Evolutionary conservation across 805 yeast genomes (phyloP).

Genomic region (Lipomyces anomalus): DNA sequence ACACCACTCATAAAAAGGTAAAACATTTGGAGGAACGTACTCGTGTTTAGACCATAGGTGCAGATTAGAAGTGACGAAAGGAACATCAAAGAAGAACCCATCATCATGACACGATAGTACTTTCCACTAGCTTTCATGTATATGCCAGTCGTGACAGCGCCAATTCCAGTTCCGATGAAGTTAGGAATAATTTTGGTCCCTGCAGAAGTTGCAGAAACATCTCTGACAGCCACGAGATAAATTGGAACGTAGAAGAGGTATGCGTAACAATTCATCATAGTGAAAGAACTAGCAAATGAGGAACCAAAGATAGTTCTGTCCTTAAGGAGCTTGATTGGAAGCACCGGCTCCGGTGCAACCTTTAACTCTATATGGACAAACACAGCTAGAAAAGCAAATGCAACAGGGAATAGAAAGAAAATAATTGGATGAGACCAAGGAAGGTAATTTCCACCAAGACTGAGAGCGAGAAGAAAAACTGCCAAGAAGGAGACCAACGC

Average conservation of each 20-base stretch:
- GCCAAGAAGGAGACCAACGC: slow-evolving; percentile 54
- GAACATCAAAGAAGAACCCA: slow-evolving; percentile 41
- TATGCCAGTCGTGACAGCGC: slow-evolving; percentile 62
- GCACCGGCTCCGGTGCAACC: slow-evolving; percentile 57
- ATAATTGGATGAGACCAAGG: slow-evolving; percentile 44
- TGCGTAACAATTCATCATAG: slow-evolving; percentile 62
- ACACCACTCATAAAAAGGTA: slow-evolving; percentile 52
- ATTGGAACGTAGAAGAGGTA: slow-evolving; percentile 67
- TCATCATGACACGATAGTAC: slow-evolving; percentile 47
- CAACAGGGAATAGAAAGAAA: slow-evolving; percentile 31
- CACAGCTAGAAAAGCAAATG: slow-evolving; percentile 33
- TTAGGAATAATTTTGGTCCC: slow-evolving; percentile 50
- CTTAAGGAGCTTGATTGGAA: slow-evolving; percentile 55
- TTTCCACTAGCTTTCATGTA: slow-evolving; percentile 64
- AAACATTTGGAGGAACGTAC: slow-evolving; percentile 38
- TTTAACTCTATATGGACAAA: slow-evolving; percentile 51
- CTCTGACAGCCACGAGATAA: slow-evolving; percentile 51
- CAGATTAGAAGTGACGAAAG: slow-evolving; percentile 43
- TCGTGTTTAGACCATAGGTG: slow-evolving; percentile 23
- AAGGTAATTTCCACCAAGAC: slow-evolving; percentile 57
- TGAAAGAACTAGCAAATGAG: slow-evolving; percentile 63
- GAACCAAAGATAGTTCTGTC: slow-evolving; percentile 59
- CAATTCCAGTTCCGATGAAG: slow-evolving; percentile 60
- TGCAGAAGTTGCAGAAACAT: slow-evolving; percentile 48
- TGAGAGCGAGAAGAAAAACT: slow-evolving; percentile 56